Evolutionary conservation across 495 filamentous ascomycete species (phyloP), one percentile per base, ranked within the genome.

Genomic region (Neurospora sp.): DNA sequence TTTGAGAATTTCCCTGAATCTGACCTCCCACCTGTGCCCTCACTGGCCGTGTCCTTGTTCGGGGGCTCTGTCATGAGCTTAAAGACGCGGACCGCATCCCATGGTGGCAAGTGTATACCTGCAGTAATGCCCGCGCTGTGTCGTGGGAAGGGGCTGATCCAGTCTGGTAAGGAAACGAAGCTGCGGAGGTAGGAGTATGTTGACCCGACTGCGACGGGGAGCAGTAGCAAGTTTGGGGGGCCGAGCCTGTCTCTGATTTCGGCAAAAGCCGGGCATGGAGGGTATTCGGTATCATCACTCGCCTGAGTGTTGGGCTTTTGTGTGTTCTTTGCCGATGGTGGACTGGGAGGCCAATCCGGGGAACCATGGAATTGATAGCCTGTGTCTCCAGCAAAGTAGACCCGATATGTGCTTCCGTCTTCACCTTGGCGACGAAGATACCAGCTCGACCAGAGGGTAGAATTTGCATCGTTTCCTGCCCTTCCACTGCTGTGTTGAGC

Each of bases 391-490:
- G 78, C 80, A 23, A 79, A 80, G 72, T 78, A 82, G 12, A 79
- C 70, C 27, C 75, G 72, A 40, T 72, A 77, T 9, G 75, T 69
- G 10, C 3, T 39, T 16, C 8, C 11, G 18, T 5, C 2, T 3
- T 70, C 16, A 0, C 6, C 2, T 18, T 41, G 75, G 39, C 78
- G 72, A 37, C 83, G 78, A 8, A 89, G 71, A n/a, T 83, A 79
- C 87, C 87, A 89, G 60, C 86, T 85, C 27, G 84, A 84, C 88
- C 88, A 89, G 9, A 89, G 82, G 1, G 85, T 83, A 5, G 74
- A 72, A 54, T 76, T 75, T 6, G 79, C 75, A 23, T 83, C 81
- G 69, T 62, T 75, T 0, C 77, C 74, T 1, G 70, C 46, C 40
- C 86, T 77, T 2, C 82, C 85, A 27, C 83, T 86, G 73, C 77